Percentiles rank a stretch among this genome's conserved stretches.
These are phyloP conservation scores for Rhizopogon roseolus DNA, from an alignment of 768 basidiomycete genomes.

Conservation along the genomic window DNA sequence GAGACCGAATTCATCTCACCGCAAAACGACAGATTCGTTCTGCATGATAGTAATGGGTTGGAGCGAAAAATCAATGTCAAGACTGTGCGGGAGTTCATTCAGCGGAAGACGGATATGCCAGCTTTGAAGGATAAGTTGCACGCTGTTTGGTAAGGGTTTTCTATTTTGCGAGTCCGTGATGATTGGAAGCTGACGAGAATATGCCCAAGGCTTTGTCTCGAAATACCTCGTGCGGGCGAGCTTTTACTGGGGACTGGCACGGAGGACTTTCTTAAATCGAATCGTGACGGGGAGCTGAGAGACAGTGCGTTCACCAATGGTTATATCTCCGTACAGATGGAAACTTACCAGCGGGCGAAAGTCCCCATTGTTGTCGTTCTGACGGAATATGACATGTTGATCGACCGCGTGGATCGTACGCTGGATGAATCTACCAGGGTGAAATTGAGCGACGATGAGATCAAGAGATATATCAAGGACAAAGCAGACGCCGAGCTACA, in stretches of 20 bases:
- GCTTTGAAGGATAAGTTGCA: too few relatives aligned
- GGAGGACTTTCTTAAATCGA: not conserved
- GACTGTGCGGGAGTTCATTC: not conserved
- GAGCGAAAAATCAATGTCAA: not conserved
- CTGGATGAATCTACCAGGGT: not conserved
- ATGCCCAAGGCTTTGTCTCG: not conserved
- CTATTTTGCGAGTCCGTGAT: not conserved
- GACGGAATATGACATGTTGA: constrained; percentile 1
- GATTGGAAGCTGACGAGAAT: not conserved
- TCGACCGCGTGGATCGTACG: not conserved
- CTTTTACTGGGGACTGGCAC: not conserved
- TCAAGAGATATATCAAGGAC: not conserved
- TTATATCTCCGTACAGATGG: not conserved
- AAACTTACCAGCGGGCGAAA: not conserved
- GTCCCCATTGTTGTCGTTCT: constrained; percentile 3
- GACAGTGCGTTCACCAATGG: not conserved
- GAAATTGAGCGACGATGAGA: not conserved
- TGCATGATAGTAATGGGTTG: not conserved
- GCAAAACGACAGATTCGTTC: not conserved
- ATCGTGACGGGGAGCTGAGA: not conserved
- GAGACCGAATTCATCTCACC: not conserved
- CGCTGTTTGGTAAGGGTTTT: too few relatives aligned
- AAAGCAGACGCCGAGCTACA: not conserved
- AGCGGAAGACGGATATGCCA: too few relatives aligned
- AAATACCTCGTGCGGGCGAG: not conserved